Conservation (phyloP, 345 rosid genomes). For the Rhodamnia argentea region DNA sequence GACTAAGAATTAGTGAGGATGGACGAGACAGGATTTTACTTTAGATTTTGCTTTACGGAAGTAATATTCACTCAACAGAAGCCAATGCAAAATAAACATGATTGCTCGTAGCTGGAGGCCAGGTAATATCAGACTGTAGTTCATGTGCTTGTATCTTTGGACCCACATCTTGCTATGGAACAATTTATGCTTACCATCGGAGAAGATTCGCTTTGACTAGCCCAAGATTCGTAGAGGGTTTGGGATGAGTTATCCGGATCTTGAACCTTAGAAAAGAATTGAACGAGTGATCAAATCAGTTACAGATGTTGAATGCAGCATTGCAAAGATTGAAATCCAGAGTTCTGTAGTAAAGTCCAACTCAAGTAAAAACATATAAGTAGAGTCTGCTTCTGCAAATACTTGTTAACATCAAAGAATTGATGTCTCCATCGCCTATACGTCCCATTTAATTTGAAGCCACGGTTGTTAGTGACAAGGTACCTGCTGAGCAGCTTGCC, state of each 20-base stretch:
- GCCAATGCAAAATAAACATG: not conserved
- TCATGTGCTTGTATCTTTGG: not conserved
- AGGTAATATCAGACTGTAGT: not conserved
- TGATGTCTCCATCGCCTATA: not conserved
- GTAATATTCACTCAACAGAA: not conserved
- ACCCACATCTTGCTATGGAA: not conserved
- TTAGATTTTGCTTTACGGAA: not conserved
- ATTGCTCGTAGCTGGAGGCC: not conserved
- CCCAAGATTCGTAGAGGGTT: conserved; percentile 61
- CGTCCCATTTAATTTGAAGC: not conserved
- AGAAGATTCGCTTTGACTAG: conserved; percentile 26
- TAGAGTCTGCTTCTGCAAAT: not conserved
- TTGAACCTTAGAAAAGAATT: conserved; percentile 33
- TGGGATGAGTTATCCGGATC: conserved; percentile 72
- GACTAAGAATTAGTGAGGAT: not conserved
- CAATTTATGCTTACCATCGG: conserved; percentile 27
- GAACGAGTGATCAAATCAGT: not conserved
- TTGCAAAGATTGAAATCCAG: not conserved
- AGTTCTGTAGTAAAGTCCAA: not conserved
- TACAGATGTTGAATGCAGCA: not conserved
- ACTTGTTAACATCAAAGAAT: not conserved
- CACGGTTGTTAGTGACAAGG: not conserved
- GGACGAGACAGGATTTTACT: not conserved
- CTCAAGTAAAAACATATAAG: not conserved
- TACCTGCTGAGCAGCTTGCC: conserved; percentile 58